Evolutionary conservation across 73 alveolate species (phyloP).

Genomic region (Paramecium caudatum): DNA sequence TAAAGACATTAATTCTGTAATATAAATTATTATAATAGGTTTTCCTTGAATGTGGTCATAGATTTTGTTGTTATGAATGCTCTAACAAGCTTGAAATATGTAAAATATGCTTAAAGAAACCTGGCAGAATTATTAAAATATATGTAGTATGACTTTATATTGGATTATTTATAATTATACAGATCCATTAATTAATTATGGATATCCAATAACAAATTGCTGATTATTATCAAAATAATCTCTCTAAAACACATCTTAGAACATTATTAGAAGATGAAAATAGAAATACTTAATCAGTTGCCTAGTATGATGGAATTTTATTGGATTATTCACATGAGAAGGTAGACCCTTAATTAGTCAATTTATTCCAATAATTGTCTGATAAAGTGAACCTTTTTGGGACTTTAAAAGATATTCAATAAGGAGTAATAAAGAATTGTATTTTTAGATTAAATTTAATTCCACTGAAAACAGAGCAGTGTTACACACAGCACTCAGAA

Average conservation of each 20-base stretch:
- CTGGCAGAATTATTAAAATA: conserved; percentile 46
- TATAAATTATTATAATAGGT: not conserved
- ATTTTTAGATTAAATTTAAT: conserved; percentile 26
- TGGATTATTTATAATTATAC: not conserved
- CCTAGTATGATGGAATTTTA: conserved; percentile 77
- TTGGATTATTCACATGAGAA: conserved; percentile 90
- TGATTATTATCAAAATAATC: conserved; percentile 51
- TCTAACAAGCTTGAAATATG: conserved; percentile 57
- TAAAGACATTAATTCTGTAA: conserved; percentile 59
- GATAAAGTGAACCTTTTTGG: conserved; percentile 70
- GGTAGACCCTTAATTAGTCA: conserved; percentile 70
- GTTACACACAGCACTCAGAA: conserved; percentile 91
- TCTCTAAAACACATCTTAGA: conserved; percentile 80
- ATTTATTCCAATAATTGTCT: conserved; percentile 59
- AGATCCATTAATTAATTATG: not conserved
- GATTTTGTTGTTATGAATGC: conserved; percentile 71
- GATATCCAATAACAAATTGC: conserved; percentile 18
- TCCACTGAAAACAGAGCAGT: conserved; percentile 64
- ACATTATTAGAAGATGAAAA: conserved; percentile 75
- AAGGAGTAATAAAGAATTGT: not conserved
- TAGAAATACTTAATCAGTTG: conserved; percentile 72
- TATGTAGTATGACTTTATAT: conserved; percentile 43
- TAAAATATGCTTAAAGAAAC: conserved; percentile 50
- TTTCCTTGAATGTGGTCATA: conserved; percentile 67
- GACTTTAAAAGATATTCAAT: not conserved